A percentile compares a stretch with the other conserved stretches of the same genome.
These are phyloP conservation scores for Amanita rubescens DNA, from an alignment of 768 basidiomycete species.

Conservation along the genomic window DNA sequence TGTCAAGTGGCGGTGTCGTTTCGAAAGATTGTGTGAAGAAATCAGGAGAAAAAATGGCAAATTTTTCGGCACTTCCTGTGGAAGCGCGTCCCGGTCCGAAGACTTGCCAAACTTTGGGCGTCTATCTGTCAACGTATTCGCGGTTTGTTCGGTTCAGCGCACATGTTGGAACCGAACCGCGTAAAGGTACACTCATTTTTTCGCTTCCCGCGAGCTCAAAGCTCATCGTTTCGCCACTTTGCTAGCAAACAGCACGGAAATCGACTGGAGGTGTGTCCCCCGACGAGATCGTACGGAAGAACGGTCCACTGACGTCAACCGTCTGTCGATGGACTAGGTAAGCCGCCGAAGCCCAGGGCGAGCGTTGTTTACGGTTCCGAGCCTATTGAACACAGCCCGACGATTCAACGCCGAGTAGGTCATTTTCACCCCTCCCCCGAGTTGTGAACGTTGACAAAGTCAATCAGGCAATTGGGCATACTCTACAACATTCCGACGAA, in stretches of 20 bases:
- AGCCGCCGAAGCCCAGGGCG: not conserved
- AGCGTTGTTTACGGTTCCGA: not conserved
- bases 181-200: not conserved
- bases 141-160: not conserved
- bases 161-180: not conserved
- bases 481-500: no score
- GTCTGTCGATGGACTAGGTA: not conserved
- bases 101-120: not conserved
- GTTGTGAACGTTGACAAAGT: not conserved
- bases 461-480: not conserved
- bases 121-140: not conserved
- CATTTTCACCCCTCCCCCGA: not conserved
- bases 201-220: not conserved
- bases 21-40: no score
- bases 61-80: no score
- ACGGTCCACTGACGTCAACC: not conserved
- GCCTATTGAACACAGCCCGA: not conserved
- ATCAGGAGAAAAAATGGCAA: no score
- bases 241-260: slow-evolving; percentile 3
- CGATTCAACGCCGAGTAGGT: not conserved
- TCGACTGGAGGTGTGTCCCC: not conserved
- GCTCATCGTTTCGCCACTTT: not conserved
- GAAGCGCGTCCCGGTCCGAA: not conserved
- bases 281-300: not conserved
- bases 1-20: no score